These are phyloP conservation scores for Fusarium kyushuense DNA, from an alignment of 2,329 filamentous ascomycete species.

Conservation along the genomic window DNA sequence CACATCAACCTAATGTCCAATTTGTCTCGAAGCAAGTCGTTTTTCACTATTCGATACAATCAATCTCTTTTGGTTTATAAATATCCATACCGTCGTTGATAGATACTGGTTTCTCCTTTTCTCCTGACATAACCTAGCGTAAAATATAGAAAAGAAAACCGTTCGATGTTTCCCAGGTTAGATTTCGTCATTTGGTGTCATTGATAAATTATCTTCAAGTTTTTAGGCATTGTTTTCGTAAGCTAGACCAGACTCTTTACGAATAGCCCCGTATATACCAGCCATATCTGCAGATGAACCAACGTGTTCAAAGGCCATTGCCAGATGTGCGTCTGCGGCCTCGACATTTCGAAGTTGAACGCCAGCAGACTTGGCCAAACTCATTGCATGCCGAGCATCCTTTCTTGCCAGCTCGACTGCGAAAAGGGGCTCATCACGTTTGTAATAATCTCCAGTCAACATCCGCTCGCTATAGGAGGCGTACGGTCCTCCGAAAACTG, in stretches of 20 bases:
- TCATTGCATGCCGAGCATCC: slow-evolving; percentile 80
- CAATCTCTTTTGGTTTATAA: neutral
- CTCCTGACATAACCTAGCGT: neutral
- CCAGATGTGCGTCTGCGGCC: slow-evolving; percentile 76
- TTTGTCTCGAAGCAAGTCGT: too few relatives aligned
- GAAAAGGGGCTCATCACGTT: slow-evolving; percentile 83
- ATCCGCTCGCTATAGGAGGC: slow-evolving; percentile 81
- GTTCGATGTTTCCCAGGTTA: neutral
- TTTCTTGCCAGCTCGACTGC: slow-evolving; percentile 85
- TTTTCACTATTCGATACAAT: neutral
- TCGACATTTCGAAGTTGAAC: slow-evolving; percentile 73
- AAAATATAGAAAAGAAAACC: neutral
- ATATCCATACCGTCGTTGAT: neutral
- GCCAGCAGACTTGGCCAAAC: slow-evolving; percentile 72
- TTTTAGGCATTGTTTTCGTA: slow-evolving; percentile 70
- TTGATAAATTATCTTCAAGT: neutral
- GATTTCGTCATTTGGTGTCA: too few relatives aligned
- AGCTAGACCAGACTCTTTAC: slow-evolving; percentile 78
- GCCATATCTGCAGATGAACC: slow-evolving; percentile 83
- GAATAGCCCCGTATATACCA: slow-evolving; percentile 83
- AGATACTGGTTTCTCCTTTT: neutral
- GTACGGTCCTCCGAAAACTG: slow-evolving; percentile 81
- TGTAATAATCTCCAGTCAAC: slow-evolving; percentile 80
- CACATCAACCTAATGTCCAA: neutral
- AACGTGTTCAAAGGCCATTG: slow-evolving; percentile 73